Evolutionary conservation across 2,329 filamentous ascomycete genomes (phyloP).

Genomic region (Botrytis galanthina): DNA sequence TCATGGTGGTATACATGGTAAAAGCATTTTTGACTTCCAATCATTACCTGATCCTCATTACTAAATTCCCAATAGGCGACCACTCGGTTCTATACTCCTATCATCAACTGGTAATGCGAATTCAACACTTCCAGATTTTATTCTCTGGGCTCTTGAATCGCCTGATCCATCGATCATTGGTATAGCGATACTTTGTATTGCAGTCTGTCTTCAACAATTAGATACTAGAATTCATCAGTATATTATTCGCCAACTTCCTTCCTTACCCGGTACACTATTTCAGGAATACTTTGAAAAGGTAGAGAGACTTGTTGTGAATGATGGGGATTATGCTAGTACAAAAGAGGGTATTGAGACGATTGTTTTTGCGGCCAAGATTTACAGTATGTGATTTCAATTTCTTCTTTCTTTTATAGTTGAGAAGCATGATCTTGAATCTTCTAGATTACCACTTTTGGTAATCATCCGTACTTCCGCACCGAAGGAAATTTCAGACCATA

Average conservation of each 20-base stretch:
- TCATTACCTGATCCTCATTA: neutral
- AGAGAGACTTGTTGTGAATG: neutral
- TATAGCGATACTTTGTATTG: neutral
- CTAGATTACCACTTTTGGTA: neutral
- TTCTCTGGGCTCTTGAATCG: neutral
- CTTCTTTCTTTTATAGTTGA: neutral
- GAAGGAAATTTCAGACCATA: neutral
- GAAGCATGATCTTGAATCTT: no score
- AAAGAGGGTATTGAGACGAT: neutral
- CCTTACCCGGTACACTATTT: neutral
- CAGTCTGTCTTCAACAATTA: neutral
- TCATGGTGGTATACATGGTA: neutral
- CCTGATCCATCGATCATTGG: neutral
- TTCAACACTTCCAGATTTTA: neutral
- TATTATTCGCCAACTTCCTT: neutral
- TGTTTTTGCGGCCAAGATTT: neutral
- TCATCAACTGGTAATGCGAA: neutral
- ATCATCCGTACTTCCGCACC: neutral
- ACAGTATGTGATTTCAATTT: neutral
- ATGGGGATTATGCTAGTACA: neutral
- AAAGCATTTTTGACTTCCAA: no score
- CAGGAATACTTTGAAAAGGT: neutral
- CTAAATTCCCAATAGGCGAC: neutral
- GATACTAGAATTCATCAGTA: neutral
- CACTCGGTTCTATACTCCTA: neutral